These are phyloP conservation scores for Tetrahymena borealis DNA, from an alignment of 73 alveolate species.

Conservation along the genomic window DNA sequence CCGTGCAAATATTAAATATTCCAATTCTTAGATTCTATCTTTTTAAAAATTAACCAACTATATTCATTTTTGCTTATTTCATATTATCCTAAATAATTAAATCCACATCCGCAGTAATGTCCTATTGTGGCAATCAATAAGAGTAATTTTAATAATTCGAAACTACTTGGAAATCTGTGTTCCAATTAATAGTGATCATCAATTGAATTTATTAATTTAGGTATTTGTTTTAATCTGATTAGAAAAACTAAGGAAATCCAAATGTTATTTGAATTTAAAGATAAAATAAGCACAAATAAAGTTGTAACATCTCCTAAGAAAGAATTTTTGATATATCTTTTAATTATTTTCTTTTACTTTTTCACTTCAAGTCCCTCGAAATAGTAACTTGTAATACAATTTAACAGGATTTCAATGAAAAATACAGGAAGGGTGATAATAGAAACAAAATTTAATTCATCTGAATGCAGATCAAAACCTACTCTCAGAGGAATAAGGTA, in stretches of 20 bases:
- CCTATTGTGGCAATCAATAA: neutral
- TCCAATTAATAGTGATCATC: neutral
- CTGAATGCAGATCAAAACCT: neutral
- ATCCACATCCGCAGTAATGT: slow-evolving; percentile 25
- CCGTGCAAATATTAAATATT: neutral
- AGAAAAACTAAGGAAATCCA: neutral
- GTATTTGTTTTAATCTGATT: neutral
- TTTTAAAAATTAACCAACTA: slow-evolving; percentile 2
- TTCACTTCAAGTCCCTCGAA: neutral
- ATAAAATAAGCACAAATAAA: neutral
- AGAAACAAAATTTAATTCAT: neutral
- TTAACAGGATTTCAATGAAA: neutral
- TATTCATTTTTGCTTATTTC: neutral
- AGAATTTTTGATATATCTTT: neutral
- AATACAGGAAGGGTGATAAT: neutral
- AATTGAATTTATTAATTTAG: neutral
- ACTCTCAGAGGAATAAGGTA: neutral
- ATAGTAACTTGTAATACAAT: neutral
- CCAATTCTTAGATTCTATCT: neutral
- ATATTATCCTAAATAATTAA: neutral
- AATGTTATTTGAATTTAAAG: neutral
- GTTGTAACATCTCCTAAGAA: neutral
- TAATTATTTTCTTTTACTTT: neutral
- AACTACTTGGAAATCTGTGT: neutral
- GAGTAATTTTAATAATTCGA: neutral